Conservation (phyloP, 306 rosid genomes). For the Arachis hypogaea region DNA sequence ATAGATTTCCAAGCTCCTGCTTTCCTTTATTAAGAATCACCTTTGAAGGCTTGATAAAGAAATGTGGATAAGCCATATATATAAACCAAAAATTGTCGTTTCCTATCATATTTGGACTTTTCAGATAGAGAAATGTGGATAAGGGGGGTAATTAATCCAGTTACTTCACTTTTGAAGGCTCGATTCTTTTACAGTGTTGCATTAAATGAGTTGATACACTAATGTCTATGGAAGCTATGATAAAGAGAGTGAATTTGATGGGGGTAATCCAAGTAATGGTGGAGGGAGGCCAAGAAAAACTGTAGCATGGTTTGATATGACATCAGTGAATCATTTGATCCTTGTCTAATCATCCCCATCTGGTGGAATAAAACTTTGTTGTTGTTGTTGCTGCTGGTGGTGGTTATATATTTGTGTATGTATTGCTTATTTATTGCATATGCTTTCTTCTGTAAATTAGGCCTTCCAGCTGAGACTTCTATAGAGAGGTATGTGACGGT, state of each 20-base stretch:
- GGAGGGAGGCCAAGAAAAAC: background rate
- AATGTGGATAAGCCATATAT: background rate
- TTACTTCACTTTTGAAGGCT: conserved; percentile 11
- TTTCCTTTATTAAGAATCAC: conserved; percentile 9
- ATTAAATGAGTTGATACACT: too few species aligned
- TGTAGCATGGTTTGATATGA: background rate
- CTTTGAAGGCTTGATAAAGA: background rate
- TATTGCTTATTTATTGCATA: conserved; percentile 24
- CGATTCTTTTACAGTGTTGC: background rate
- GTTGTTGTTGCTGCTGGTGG: background rate
- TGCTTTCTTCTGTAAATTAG: conserved; percentile 54
- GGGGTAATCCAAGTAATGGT: background rate
- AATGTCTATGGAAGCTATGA: background rate
- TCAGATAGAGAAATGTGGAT: background rate
- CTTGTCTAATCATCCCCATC: background rate
- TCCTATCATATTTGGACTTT: background rate
- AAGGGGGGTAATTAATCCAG: background rate
- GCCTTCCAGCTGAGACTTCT: conserved; percentile 89
- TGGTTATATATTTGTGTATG: background rate
- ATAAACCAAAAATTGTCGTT: conserved; percentile 14
- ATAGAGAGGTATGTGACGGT: conserved; percentile 88
- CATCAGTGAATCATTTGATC: background rate
- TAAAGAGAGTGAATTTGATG: background rate
- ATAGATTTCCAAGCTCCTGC: background rate
- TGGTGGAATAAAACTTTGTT: background rate